Conservation (phyloP, 257 asterid species). For the Thymus quinquecostatus region DNA sequence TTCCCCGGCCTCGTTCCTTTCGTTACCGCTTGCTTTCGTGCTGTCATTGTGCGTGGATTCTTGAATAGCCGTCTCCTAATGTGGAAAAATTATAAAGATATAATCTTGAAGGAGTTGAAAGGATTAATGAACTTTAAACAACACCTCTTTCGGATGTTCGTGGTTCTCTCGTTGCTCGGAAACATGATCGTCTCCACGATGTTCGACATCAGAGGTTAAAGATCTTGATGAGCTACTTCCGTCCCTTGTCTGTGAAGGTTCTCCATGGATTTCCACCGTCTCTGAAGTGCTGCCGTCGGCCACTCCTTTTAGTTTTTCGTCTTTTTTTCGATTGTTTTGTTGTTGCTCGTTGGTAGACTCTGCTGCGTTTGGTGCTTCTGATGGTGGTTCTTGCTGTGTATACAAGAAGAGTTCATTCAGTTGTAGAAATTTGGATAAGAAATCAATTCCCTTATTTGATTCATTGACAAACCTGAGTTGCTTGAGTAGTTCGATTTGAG, state of each 20-base stretch:
- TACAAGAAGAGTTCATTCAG: not conserved
- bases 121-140: too few species aligned
- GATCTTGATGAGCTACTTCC: constrained; percentile 27
- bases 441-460: not conserved
- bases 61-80: constrained; percentile 25
- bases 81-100: too few species aligned
- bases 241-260: not conserved
- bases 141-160: too few species aligned
- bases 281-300: not conserved
- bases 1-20: too few species aligned
- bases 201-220: not conserved
- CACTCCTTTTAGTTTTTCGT: not conserved
- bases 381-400: constrained; percentile 26
- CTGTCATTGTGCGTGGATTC: constrained; percentile 8
- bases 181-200: too few species aligned
- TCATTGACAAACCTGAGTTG: constrained; percentile 39
- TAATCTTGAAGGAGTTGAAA: too few species aligned
- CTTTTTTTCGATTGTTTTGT: constrained; percentile 21
- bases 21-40: too few species aligned
- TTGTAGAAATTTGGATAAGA: too few species aligned
- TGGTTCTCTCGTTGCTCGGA: too few species aligned
- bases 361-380: too few species aligned
- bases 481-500: not conserved
- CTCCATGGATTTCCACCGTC: not conserved
- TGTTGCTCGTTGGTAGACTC: too few species aligned